These are phyloP conservation scores for Floccularia luteovirens DNA, from an alignment of 768 basidiomycete species.

Conservation along the genomic window DNA sequence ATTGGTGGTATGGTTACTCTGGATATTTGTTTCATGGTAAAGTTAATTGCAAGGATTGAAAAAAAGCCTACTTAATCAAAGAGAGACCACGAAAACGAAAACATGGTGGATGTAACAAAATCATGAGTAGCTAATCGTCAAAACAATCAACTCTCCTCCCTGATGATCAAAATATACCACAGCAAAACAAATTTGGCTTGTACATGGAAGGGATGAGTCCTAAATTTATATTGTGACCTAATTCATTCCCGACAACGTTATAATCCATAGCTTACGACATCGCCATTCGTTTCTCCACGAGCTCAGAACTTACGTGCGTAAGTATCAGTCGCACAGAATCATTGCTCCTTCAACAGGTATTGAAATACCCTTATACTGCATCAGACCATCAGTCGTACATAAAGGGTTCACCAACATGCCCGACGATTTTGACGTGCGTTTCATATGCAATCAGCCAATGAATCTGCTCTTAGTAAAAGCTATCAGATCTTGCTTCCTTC, in stretches of 20 bases:
- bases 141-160: conserved; percentile 49
- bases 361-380: conserved; percentile 51
- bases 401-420: conserved; percentile 49
- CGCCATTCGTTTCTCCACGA: conserved; percentile 52
- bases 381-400: too few species aligned
- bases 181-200: conserved; percentile 54
- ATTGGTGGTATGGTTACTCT: too few species aligned
- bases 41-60: too few species aligned
- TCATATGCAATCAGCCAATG: neutral
- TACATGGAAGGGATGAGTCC: conserved; percentile 52
- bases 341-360: conserved; percentile 16
- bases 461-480: neutral
- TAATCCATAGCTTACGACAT: conserved; percentile 45
- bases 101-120: too few species aligned
- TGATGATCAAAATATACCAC: conserved; percentile 53
- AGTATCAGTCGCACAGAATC: conserved; percentile 11
- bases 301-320: conserved; percentile 43
- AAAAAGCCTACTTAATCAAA: too few species aligned
- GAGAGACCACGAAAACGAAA: too few species aligned
- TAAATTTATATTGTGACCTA: neutral
- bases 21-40: too few species aligned
- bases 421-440: conserved; percentile 49
- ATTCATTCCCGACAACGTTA: neutral
- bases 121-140: neutral
- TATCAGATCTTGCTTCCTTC: conserved; percentile 50